Conservation (phyloP, 2,329 filamentous ascomycete species). For the Paracorniculantispora psalliotae region DNA sequence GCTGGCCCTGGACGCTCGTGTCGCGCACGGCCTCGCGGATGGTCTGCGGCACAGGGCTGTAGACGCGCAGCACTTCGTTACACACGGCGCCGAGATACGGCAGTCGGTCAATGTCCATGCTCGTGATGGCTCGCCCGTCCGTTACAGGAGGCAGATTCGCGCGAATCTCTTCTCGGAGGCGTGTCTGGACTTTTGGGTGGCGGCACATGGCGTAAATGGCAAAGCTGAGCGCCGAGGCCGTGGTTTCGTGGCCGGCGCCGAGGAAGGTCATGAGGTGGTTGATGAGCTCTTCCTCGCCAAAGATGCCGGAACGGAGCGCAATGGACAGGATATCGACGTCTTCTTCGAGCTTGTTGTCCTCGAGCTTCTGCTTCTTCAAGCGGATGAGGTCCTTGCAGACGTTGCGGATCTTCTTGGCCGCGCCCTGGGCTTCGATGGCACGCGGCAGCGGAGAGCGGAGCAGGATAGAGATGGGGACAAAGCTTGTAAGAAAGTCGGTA, state of each 20-base stretch:
- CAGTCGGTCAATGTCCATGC: slow-evolving; percentile 56
- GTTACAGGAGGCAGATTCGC: slow-evolving; percentile 48
- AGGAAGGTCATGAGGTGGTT: slow-evolving; percentile 71
- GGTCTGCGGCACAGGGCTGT: slow-evolving; percentile 59
- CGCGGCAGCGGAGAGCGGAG: background rate
- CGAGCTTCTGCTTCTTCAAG: slow-evolving; percentile 52
- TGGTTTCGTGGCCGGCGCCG: slow-evolving; percentile 69
- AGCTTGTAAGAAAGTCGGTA: background rate
- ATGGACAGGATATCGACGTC: slow-evolving; percentile 69
- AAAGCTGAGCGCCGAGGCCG: slow-evolving; percentile 1
- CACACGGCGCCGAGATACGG: slow-evolving; percentile 67
- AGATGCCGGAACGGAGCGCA: slow-evolving; percentile 65
- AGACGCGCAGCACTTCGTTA: slow-evolving; percentile 70
- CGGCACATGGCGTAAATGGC: slow-evolving; percentile 58
- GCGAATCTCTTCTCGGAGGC: slow-evolving; percentile 65
- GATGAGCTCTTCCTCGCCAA: slow-evolving; percentile 61
- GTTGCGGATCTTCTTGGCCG: slow-evolving; percentile 52
- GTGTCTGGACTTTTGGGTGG: slow-evolving; percentile 59
- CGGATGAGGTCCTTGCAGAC: slow-evolving; percentile 61
- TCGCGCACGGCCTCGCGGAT: slow-evolving; percentile 54
- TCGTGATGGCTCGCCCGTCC: slow-evolving; percentile 25
- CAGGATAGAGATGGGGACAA: background rate
- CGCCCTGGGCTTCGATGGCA: slow-evolving; percentile 19
- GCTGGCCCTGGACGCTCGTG: slow-evolving; percentile 52
- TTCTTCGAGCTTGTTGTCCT: slow-evolving; percentile 35